A percentile compares a stretch with the other conserved stretches of the same genome.
These are phyloP conservation scores for Suillus ampliporus DNA, from an alignment of 768 basidiomycete species.

Conservation along the genomic window DNA sequence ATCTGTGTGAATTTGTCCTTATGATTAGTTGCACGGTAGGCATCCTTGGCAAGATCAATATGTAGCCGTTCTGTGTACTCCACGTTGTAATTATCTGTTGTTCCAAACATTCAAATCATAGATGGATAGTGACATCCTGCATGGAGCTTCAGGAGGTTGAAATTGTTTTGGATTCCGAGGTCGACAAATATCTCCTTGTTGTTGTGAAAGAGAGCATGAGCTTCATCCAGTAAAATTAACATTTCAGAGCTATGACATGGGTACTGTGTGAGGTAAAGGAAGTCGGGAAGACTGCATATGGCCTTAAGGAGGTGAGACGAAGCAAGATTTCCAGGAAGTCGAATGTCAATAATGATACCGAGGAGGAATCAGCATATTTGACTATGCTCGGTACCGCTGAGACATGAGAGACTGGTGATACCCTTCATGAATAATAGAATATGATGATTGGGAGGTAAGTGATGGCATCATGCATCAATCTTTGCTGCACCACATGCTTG, in stretches of 20 bases:
- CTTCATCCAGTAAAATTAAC: slow-evolving; percentile 21
- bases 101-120: slow-evolving; percentile 39
- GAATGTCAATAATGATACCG: slow-evolving; percentile 34
- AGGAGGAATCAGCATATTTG: slow-evolving; percentile 40
- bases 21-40: slow-evolving; percentile 42
- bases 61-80: slow-evolving; percentile 44
- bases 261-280: slow-evolving; percentile 43
- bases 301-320: slow-evolving; percentile 20
- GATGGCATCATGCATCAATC: slow-evolving; percentile 40
- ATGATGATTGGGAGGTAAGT: slow-evolving; percentile 42
- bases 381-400: slow-evolving; percentile 43
- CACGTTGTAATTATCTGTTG: slow-evolving; percentile 47
- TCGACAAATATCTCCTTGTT: slow-evolving; percentile 43
- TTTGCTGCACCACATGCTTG: slow-evolving; percentile 32
- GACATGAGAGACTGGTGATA: slow-evolving; percentile 35
- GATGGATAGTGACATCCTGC: slow-evolving; percentile 39
- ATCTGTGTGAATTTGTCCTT: slow-evolving; percentile 46
- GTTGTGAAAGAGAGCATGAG: slow-evolving; percentile 40
- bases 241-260: slow-evolving; percentile 37
- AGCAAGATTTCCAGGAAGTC: slow-evolving; percentile 13
- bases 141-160: slow-evolving; percentile 49
- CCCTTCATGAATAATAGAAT: slow-evolving; percentile 42
- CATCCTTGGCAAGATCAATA: slow-evolving; percentile 41
- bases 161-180: slow-evolving; percentile 41
- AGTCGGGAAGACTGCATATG: slow-evolving; percentile 41